Conservation (phyloP, 345 rosid genomes). For the Noccaea bulbosa region DNA sequence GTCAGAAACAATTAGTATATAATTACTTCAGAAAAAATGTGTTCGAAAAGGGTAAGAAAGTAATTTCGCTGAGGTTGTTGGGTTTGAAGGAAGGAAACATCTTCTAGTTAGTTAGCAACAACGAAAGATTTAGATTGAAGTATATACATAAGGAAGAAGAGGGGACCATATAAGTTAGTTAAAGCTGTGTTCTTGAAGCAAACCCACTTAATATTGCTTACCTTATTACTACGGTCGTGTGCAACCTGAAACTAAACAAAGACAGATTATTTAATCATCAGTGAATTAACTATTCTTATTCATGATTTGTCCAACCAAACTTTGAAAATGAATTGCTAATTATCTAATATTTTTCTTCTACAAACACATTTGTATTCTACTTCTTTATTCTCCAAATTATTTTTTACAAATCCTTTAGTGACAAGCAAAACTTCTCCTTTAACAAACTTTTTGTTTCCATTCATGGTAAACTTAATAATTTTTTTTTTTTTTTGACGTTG, state of each 20-base stretch:
- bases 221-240: conserved; percentile 34
- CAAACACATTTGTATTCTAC: conserved; percentile 2
- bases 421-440: conserved; percentile 51
- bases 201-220: conserved; percentile 26
- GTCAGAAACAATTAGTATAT: too few relatives aligned
- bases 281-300: conserved; percentile 18
- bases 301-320: conserved; percentile 41
- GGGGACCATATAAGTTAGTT: conserved; percentile 65
- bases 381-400: conserved; percentile 28
- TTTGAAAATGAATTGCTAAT: neutral
- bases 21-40: neutral
- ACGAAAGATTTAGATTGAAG: conserved; percentile 47
- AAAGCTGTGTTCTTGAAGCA: conserved; percentile 68
- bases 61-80: conserved; percentile 46
- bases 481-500: neutral
- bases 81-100: conserved; percentile 46
- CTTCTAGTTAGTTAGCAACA: conserved; percentile 38
- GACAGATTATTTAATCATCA: conserved; percentile 3
- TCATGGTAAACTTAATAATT: neutral
- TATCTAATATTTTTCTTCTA: neutral
- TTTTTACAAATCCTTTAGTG: conserved; percentile 48
- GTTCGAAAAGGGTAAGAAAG: neutral
- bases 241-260: conserved; percentile 27
- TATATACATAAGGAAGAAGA: conserved; percentile 19
- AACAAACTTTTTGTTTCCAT: conserved; percentile 40